Percentiles rank a stretch among this genome's conserved stretches.
phyloP scores from a whole-genome alignment of 805 yeast species.

The Ogataea henricii region DNA sequence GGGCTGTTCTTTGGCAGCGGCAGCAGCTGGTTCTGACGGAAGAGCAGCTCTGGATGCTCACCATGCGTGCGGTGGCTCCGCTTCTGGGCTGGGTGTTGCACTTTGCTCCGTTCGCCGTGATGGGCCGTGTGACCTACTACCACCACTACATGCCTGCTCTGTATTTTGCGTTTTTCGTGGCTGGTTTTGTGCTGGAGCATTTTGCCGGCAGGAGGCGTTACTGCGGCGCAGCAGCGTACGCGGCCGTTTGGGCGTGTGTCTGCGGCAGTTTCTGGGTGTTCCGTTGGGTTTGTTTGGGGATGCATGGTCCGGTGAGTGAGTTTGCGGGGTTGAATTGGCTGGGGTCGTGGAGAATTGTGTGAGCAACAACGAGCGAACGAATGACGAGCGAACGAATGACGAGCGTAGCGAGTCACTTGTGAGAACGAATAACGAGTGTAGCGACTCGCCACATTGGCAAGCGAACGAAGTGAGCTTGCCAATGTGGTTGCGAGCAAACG shows the following conservation, averaged over 20 bases:
- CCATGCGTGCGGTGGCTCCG: conserved; percentile 75
- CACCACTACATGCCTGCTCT: conserved; percentile 86
- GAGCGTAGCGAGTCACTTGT: neutral
- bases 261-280: conserved; percentile 60
- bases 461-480: too few species aligned
- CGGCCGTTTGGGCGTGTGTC: conserved; percentile 42
- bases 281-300: conserved; percentile 66
- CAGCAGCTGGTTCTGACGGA: conserved; percentile 48
- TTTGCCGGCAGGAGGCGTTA: conserved; percentile 34
- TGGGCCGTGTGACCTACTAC: conserved; percentile 86
- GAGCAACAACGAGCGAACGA: neutral
- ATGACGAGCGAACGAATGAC: neutral
- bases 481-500: too few species aligned
- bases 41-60: conserved; percentile 24
- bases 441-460: too few species aligned
- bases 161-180: conserved; percentile 68
- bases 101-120: conserved; percentile 70
- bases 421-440: too few species aligned
- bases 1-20: conserved; percentile 65
- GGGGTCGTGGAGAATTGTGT: conserved; percentile 17
- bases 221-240: conserved; percentile 39
- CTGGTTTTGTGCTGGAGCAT: conserved; percentile 55
- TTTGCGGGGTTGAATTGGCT: conserved; percentile 52
- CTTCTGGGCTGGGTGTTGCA: conserved; percentile 82
- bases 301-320: conserved; percentile 48